Evolutionary conservation across 371 early-diverging fungal species (phyloP), one percentile per base, ranked within the genome.

Genomic region (Lichtheimia corymbifera): DNA sequence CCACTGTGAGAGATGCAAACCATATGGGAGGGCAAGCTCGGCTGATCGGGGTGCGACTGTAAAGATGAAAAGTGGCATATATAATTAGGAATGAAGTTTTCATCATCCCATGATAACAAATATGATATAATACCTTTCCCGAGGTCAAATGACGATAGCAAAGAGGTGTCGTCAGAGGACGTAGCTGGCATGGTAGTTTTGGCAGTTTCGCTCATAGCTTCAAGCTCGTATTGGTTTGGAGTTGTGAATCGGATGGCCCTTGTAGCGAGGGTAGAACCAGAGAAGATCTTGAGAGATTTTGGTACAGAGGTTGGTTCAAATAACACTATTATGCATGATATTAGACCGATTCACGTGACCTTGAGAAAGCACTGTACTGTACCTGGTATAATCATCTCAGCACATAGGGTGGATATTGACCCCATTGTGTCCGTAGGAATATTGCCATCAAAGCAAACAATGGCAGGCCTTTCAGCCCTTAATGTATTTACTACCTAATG

Each of bases 271-370:
- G 49, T 15, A 15, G 65, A 63, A 51, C 35, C 67, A 43, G 45
- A 53, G 40, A 96, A 77, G 12, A 92, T 52, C 13, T 79, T 82
- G 1, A 76, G 60, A 14, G 91, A 87, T 64, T 97, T 97, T 14
- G 89, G 85, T 1, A 91, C 84, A 6, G 96, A 96, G 0, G 97
- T 97, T 0, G 97, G 96, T 60, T 97, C 97, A 68, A 94, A 96
- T 35, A 95, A 65, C 15, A 83, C 86, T 87, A 94, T 65, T 87
- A 94, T 65, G 94, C 35, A 35, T 35, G 35, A 35, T 11, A 11
- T 35, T 35, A 35, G 35, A 0, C 11, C 9, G 9, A 35, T 35
- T 6, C 35, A 35, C 35, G 11, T 28, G 28, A 28, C 7, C 28
- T 35, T 35, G 35, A 35, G 35, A 9, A 35, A n/a, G n/a, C n/a